A percentile compares a stretch with the other conserved stretches of the same genome.
These are phyloP conservation scores for Pseudocercospora musae DNA, from an alignment of 2,329 filamentous ascomycete species.

Conservation along the genomic window DNA sequence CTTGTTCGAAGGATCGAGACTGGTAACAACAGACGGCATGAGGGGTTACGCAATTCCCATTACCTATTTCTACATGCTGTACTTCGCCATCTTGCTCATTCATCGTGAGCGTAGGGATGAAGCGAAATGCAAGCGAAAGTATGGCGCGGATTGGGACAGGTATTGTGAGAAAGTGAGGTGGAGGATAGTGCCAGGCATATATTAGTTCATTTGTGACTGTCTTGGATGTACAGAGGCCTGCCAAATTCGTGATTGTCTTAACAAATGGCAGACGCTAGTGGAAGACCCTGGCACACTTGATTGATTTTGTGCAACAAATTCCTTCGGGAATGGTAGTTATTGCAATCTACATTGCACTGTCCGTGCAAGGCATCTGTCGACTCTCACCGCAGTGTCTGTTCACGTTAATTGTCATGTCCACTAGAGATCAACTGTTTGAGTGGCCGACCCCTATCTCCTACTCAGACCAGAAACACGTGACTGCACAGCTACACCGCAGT, in stretches of 20 bases:
- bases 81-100: constrained; percentile 82
- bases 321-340: not conserved
- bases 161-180: constrained; percentile 81
- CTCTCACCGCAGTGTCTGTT: not conserved
- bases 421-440: not conserved
- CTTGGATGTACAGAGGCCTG: not conserved
- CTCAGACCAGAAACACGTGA: too few relatives aligned
- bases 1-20: constrained; percentile 55
- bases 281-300: too few relatives aligned
- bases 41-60: constrained; percentile 81
- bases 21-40: constrained; percentile 57
- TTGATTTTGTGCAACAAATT: not conserved
- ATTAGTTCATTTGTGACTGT: constrained; percentile 50
- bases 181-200: constrained; percentile 80
- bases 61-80: constrained; percentile 92
- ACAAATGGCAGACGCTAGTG: not conserved
- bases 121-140: constrained; percentile 86
- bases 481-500: too few relatives aligned
- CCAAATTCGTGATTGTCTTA: not conserved
- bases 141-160: constrained; percentile 85
- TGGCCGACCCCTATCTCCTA: not conserved
- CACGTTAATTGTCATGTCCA: not conserved
- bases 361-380: not conserved
- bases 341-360: not conserved
- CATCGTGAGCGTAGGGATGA: constrained; percentile 87